Base-by-base conservation (phyloP, 2,329 filamentous ascomycete species). In the Zarea fungicola region DNA sequence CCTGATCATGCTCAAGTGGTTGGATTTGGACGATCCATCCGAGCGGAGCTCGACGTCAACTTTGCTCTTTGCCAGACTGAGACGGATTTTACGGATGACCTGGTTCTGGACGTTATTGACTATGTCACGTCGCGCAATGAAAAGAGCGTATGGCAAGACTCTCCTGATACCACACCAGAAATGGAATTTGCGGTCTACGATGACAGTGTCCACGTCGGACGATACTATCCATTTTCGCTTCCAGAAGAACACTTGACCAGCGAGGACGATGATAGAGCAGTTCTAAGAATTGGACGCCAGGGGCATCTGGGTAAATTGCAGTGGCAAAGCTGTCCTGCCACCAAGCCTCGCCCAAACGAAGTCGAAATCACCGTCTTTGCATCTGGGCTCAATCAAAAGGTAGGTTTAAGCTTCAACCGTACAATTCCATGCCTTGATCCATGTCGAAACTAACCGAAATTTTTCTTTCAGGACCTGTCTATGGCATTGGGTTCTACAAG, bases 171-270 rank as follows among this genome's bases (percentile, higher is more conserved):
- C 13, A 39, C 36, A 39, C 36, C 36, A 22, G 36, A 39, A 9
- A 39, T 39, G 36, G 36, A 39, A 25, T 39, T 39, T 25, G 36
- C 36, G 10, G 21, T 39, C 18, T 39, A 39, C 36, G 21, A 39
- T 25, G 21, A 14, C 5, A 10, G 36, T n/a, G 21, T 39, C 6
- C 36, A 39, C 18, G 36, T 39, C 14, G 36, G 18, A 23, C 36
- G 36, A 7, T 39, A 39, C 36, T 39, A 39, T 39, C 36, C 36
- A 22, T 39, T 39, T n/a, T 39, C 36, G 36, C 13, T 39, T 25
- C 19, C 36, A 22, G 36, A 39, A 39, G 36, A 39, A 16, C 36
- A 39, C 36, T 23, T 39, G 36, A n/a, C 21, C 11, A 22, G 19
- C 36, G 36, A 22, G 16, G 36, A 39, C 11, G 21, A 16, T 13